Evolutionary conservation across 1,284 basidiomycete species (phyloP).

Genomic region (Puccinia hordei): DNA sequence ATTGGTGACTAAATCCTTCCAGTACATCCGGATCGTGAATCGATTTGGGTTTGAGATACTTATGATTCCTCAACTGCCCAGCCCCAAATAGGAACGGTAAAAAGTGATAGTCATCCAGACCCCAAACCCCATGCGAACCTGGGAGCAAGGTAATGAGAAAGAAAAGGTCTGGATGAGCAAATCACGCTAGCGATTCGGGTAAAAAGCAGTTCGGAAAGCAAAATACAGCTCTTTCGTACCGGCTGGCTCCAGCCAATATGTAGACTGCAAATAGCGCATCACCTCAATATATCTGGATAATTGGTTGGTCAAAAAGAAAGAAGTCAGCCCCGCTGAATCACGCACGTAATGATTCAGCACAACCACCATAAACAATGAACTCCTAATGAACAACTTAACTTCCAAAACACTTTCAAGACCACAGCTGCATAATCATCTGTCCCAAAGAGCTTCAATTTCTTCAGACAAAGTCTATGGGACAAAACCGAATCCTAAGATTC

Average conservation of each 20-base stretch:
- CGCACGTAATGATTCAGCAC: neutral
- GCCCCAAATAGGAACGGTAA: conserved; percentile 89
- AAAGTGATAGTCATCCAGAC: conserved; percentile 96
- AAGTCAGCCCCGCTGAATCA: neutral
- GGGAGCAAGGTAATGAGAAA: neutral
- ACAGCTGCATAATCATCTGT: conserved; percentile 73
- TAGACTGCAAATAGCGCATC: conserved; percentile 86
- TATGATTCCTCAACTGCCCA: conserved; percentile 83
- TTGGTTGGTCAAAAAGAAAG: neutral
- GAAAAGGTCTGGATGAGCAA: neutral
- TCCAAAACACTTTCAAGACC: conserved; percentile 88
- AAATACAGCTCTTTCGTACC: conserved; percentile 61
- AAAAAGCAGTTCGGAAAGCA: neutral
- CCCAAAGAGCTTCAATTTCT: conserved; percentile 71
- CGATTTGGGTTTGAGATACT: conserved; percentile 83
- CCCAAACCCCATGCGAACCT: conserved; percentile 92
- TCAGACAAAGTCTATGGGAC: conserved; percentile 74
- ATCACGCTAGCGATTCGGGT: neutral
- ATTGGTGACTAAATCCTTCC: conserved; percentile 87
- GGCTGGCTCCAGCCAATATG: conserved; percentile 97
- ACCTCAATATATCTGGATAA: conserved; percentile 74
- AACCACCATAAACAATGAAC: neutral
- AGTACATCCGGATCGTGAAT: conserved; percentile 89
- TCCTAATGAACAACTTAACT: conserved; percentile 62
- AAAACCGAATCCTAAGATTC: conserved; percentile 16